A percentile compares a stretch with the other conserved stretches of the same genome.
These are phyloP conservation scores for Craterostigma plantagineum DNA, from an alignment of 257 asterid species.

Conservation along the genomic window DNA sequence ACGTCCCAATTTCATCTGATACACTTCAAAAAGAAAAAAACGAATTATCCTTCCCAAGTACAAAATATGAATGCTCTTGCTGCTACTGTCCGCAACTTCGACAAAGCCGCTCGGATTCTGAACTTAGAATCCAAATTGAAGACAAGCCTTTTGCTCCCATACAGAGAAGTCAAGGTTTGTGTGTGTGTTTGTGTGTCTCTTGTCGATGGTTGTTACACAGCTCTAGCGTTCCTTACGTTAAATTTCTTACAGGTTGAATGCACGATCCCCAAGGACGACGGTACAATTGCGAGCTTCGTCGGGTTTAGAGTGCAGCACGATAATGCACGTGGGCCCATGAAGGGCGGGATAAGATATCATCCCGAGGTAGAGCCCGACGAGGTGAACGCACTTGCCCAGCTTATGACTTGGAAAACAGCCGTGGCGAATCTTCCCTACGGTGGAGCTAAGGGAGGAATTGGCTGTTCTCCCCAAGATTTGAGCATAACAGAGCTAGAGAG, in stretches of 20 bases:
- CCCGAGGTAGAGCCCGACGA: constrained; percentile 42
- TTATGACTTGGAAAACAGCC: constrained; percentile 1
- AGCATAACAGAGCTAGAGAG: background rate
- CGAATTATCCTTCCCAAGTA: constrained; percentile 1
- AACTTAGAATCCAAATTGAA: no score
- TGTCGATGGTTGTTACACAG: no score
- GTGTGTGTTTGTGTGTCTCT: no score
- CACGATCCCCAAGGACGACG: constrained; percentile 88
- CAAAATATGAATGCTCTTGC: background rate
- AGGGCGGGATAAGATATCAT: constrained; percentile 93
- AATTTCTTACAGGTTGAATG: constrained; percentile 99
- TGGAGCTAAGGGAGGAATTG: background rate
- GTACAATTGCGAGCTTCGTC: constrained; percentile 60
- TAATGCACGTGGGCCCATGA: constrained; percentile 93
- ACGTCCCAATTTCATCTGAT: no score
- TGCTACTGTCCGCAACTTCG: no score
- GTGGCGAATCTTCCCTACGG: constrained; percentile 1
- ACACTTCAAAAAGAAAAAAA: no score
- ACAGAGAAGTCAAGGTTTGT: no score
- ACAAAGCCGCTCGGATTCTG: no score
- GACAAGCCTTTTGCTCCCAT: no score
- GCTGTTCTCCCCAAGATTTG: background rate
- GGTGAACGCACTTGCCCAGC: background rate
- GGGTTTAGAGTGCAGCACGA: constrained; percentile 90
- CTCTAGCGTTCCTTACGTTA: no score